Evolutionary conservation across 176 grass and related monocot genomes (phyloP), one percentile per base, ranked within the genome.

Genomic region (Tillandsia fasciculata): DNA sequence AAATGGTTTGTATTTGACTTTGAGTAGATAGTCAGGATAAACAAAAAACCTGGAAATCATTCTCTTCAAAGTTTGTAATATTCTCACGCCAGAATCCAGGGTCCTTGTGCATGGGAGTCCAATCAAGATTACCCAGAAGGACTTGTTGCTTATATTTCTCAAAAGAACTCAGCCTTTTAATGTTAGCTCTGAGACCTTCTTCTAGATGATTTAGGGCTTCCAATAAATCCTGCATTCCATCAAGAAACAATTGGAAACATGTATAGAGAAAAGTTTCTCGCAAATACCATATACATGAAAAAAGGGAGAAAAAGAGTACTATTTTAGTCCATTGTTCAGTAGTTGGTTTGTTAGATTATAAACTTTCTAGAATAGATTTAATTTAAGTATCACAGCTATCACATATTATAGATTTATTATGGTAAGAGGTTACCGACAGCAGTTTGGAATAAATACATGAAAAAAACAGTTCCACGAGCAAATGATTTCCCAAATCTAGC

Each of bases 121-220:
- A 93, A 26, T 93, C 89, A n/a, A 99, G 89, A 82, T 93, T 80
- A 80, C 89, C 89, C 78, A 87, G 78, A 90, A 99, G 87, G 63
- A 90, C 87, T 83, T 97, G 83, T 52, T 97, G 89, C 74, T 93
- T 97, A 82, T 93, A 97, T 66, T 93, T 97, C 53, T 92, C 94
- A 48, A 93, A 97, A 59, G 94, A 90, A 69, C 89, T 99, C 64
- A 93, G 64, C 53, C 68, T 82, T 72, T 83, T 90, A n/a, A 99
- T 78, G 77, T 75, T 92, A 1, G 90, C 89, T 86, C 90, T 90
- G 27, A 99, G 87, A 53, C 87, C 82, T 50, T 77, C 65, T 80
- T 99, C 94, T 33, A 99, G 58, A 59, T 99, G 94, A 90, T 88
- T 93, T 73, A 99, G 65, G 33, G 89, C 86, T 74, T 90, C 89